Evolutionary conservation across 768 basidiomycete genomes (phyloP).

Genomic region (Grammothele lineata): DNA sequence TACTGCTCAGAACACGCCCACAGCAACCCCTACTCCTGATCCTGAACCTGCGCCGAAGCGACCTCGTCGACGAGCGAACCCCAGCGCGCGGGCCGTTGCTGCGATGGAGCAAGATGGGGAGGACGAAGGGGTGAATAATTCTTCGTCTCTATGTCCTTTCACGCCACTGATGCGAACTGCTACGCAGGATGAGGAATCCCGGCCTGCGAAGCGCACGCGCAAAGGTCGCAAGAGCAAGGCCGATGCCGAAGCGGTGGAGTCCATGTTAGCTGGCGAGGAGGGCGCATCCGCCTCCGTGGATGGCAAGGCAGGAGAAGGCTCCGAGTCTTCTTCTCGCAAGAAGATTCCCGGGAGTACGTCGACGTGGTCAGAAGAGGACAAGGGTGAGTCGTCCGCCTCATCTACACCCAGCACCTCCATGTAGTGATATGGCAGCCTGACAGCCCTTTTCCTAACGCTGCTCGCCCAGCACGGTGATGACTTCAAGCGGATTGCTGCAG

Average conservation of each 20-base stretch:
- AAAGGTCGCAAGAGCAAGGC: slow-evolving; percentile 30
- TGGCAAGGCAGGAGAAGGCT: slow-evolving; percentile 23
- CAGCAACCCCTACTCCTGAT: slow-evolving; percentile 55
- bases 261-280: slow-evolving; percentile 17
- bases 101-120: slow-evolving; percentile 15
- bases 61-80: slow-evolving; percentile 35
- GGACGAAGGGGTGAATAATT: too few species aligned
- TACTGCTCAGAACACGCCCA: slow-evolving; percentile 35
- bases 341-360: slow-evolving; percentile 28
- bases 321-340: slow-evolving; percentile 23
- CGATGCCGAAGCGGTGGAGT: slow-evolving; percentile 15
- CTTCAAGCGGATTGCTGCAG: slow-evolving; percentile 64
- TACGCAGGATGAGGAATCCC: slow-evolving; percentile 27
- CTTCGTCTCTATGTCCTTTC: too few species aligned
- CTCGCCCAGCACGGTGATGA: slow-evolving; percentile 62
- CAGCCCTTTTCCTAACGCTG: slow-evolving; percentile 51
- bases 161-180: not conserved
- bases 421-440: slow-evolving; percentile 1
- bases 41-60: slow-evolving; percentile 57
- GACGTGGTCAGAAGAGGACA: slow-evolving; percentile 68
- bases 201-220: slow-evolving; percentile 28
- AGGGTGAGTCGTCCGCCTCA: slow-evolving; percentile 37
- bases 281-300: slow-evolving; percentile 19
- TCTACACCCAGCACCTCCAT: not conserved
- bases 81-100: slow-evolving; percentile 27